A percentile compares a stretch with the other conserved stretches of the same genome.
phyloP scores from a whole-genome alignment of 2,329 filamentous ascomycete species.

The Clonostachys chloroleuca region DNA sequence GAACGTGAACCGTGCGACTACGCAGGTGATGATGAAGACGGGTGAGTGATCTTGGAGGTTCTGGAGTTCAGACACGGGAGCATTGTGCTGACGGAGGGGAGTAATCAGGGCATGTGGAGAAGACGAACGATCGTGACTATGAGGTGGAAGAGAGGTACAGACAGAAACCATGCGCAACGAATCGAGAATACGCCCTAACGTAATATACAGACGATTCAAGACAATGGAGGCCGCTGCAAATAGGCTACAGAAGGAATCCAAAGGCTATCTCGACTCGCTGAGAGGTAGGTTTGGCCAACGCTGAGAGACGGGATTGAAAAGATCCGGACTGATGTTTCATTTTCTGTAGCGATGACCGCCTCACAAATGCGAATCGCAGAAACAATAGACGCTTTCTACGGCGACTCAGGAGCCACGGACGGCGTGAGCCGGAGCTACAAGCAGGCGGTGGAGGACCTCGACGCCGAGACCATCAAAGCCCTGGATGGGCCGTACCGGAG shows the following conservation, averaged over 20 bases:
- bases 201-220: conserved; percentile 72
- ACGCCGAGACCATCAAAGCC: conserved; percentile 97
- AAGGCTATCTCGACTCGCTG: conserved; percentile 94
- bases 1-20: conserved; percentile 97
- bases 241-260: conserved; percentile 93
- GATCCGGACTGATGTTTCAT: no score
- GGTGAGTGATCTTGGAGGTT: conserved; percentile 40
- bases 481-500: conserved; percentile 92
- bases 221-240: conserved; percentile 95
- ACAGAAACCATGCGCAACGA: background rate
- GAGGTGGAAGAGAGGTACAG: conserved; percentile 87
- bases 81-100: conserved; percentile 5
- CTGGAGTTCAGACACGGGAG: no score
- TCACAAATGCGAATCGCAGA: conserved; percentile 99
- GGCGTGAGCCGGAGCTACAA: conserved; percentile 97
- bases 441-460: conserved; percentile 94
- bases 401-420: conserved; percentile 89
- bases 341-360: conserved; percentile 80
- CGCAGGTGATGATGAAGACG: conserved; percentile 99
- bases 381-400: conserved; percentile 99
- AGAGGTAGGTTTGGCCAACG: conserved; percentile 52
- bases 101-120: conserved; percentile 80
- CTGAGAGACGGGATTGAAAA: background rate
- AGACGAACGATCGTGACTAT: conserved; percentile 97
- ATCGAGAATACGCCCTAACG: conserved; percentile 8